phyloP scores from a whole-genome alignment of 2,329 filamentous ascomycete species.

The Fusarium ramigenum region DNA sequence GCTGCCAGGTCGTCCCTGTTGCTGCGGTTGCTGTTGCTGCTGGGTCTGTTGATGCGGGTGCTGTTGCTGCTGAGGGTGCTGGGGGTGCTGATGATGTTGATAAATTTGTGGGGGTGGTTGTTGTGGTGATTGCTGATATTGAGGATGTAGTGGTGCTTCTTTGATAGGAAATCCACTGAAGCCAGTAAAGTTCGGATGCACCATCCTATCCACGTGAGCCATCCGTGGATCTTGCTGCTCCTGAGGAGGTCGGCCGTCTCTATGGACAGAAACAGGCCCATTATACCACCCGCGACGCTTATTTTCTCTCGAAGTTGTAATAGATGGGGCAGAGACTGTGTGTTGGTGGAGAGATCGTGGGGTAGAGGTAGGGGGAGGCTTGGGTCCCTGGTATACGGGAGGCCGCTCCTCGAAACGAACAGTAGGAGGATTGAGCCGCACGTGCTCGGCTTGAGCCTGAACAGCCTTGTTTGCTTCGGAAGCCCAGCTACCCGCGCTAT shows the following conservation, averaged over 20 bases:
- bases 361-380: slow-evolving; percentile 44
- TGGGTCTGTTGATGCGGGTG: slow-evolving; percentile 42
- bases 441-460: slow-evolving; percentile 63
- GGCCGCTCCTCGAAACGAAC: slow-evolving; percentile 66
- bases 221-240: slow-evolving; percentile 46
- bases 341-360: slow-evolving; percentile 60
- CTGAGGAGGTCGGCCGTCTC: slow-evolving; percentile 46
- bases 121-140: slow-evolving; percentile 29
- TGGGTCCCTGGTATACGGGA: slow-evolving; percentile 45
- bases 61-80: slow-evolving; percentile 26
- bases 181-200: slow-evolving; percentile 64
- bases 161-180: slow-evolving; percentile 61
- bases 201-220: slow-evolving; percentile 64
- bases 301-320: slow-evolving; percentile 64
- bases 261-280: slow-evolving; percentile 54
- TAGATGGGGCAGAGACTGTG: slow-evolving; percentile 67
- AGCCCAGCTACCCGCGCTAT: slow-evolving; percentile 65
- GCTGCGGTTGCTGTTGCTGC: slow-evolving; percentile 44
- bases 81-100: slow-evolving; percentile 20
- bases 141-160: slow-evolving; percentile 45
- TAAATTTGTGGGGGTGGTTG: slow-evolving; percentile 19
- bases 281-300: slow-evolving; percentile 81
- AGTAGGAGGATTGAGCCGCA: slow-evolving; percentile 55
- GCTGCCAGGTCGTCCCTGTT: slow-evolving; percentile 44
- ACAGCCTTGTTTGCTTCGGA: slow-evolving; percentile 65